Base-by-base conservation (phyloP, 1,284 basidiomycete genomes). In the Cutaneotrichosporon daszewskae region DNA sequence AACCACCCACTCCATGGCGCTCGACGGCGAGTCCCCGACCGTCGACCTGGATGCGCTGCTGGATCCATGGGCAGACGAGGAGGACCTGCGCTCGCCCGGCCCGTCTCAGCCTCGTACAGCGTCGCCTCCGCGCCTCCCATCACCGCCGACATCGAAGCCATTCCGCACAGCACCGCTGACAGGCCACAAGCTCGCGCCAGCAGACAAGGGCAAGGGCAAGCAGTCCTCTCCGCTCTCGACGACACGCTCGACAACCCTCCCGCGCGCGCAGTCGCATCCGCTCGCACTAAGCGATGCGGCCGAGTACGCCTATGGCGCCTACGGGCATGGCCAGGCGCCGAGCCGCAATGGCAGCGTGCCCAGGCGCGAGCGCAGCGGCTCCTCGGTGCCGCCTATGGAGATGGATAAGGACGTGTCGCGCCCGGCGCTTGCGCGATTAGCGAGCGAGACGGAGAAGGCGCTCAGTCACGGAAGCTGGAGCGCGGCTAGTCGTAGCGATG, bases 371-470 rank as follows among this genome's bases (percentile, higher is more conserved):
- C 32, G 17, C 25, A 23, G 31, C 26, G 34, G 9, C 26, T 26
- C n/a, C n/a, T 13, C 16, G 29, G 26, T 32, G 12, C 23, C 23
- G 24, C 25, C 13, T 20, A 17, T 3, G 18, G 20, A 11, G 18
- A 12, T 29, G 29, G 47, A 49, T 32, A 24, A 41, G 16, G 56
- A 57, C 45, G 45, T 58, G 8, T 53, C 57, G n/a, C 47, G 64
- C 10, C 68, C 68, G 2, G 57, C 52, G 12, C 45, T 70, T 13
- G 47, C 45, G 29, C 53, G 65, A 9, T 32, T 65, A 20, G 68
- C 65, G n/a, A 60, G 54, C 26, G 65, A 66, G 40, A 59, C 63
- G 13, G 66, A 69, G 40, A 49, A 61, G 32, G 28, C 35, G 6
- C 39, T 39, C 12, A 39, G 36, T 19, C 32, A 40, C 14, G 38